Percentiles rank a stretch among this genome's conserved stretches.
Evolutionary conservation across 139 green algal genomes (phyloP).

Genomic region (Monoraphidium neglectum): DNA sequence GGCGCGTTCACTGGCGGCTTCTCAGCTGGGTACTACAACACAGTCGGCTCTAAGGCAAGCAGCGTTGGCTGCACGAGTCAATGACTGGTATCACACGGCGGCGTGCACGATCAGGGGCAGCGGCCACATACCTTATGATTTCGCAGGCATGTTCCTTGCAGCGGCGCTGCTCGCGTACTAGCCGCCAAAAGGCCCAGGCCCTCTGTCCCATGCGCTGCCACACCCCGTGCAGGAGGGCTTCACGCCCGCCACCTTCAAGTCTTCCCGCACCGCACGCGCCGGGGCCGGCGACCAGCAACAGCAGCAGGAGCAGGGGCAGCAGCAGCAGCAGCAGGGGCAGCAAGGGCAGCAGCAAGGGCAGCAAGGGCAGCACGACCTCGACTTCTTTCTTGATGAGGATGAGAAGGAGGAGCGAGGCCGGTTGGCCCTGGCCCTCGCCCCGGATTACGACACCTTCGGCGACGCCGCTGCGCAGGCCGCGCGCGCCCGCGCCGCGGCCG

Average conservation of each 20-base stretch:
- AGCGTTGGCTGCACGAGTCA: no score
- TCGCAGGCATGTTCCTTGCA: no score
- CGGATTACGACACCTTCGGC: conserved; percentile 89
- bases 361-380: conserved; percentile 44
- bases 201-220: no score
- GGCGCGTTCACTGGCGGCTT: conserved; percentile 90
- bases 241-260: conserved; percentile 61
- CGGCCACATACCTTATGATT: no score
- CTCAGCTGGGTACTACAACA: conserved; percentile 86
- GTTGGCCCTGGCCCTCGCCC: no score
- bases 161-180: no score
- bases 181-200: no score
- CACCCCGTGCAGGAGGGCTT: conserved; percentile 58
- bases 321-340: not conserved
- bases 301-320: no score
- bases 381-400: conserved; percentile 85
- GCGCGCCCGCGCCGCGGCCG: conserved; percentile 56
- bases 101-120: no score
- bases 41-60: conserved; percentile 65
- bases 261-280: conserved; percentile 45
- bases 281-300: not conserved
- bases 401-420: conserved; percentile 56
- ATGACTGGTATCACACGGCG: no score
- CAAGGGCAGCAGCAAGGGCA: no score
- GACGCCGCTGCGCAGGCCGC: conserved; percentile 15